Evolutionary conservation across 2,329 filamentous ascomycete species (phyloP).

Genomic region (Venturia carpophila): DNA sequence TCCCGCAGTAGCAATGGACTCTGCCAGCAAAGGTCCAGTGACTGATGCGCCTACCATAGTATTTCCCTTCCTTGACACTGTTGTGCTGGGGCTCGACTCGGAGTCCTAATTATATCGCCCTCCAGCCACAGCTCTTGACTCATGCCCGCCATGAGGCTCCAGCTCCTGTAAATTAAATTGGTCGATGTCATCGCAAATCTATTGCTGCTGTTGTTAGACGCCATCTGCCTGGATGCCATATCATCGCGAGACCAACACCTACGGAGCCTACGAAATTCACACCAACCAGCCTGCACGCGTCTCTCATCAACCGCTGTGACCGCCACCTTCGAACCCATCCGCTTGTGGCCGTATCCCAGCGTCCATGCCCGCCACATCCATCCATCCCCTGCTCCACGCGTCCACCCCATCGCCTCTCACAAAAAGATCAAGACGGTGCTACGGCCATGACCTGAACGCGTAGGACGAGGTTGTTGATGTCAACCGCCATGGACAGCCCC

Average conservation of each 20-base stretch:
- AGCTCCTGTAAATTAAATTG: not conserved
- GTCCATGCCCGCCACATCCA: not conserved
- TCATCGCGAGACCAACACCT: not conserved
- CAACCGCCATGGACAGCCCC: conserved; percentile 23
- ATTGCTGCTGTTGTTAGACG: not conserved
- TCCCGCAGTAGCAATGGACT: too few relatives aligned
- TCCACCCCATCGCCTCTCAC: not conserved
- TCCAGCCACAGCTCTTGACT: not conserved
- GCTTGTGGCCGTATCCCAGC: not conserved
- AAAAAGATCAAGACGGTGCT: not conserved
- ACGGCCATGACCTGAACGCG: conserved; percentile 6
- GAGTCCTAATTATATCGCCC: not conserved
- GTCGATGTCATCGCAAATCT: not conserved
- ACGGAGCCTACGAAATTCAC: not conserved
- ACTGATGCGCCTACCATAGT: not conserved
- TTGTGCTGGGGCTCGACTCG: not conserved
- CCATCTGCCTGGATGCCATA: not conserved
- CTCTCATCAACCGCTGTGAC: not conserved
- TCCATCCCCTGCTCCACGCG: not conserved
- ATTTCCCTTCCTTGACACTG: not conserved
- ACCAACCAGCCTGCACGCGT: not conserved
- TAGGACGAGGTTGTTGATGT: conserved; percentile 13
- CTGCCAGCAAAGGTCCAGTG: too few relatives aligned
- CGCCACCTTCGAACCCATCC: not conserved
- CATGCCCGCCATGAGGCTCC: not conserved